These are phyloP conservation scores for Durusdinium trenchii DNA, from an alignment of 73 alveolate species.

Conservation along the genomic window DNA sequence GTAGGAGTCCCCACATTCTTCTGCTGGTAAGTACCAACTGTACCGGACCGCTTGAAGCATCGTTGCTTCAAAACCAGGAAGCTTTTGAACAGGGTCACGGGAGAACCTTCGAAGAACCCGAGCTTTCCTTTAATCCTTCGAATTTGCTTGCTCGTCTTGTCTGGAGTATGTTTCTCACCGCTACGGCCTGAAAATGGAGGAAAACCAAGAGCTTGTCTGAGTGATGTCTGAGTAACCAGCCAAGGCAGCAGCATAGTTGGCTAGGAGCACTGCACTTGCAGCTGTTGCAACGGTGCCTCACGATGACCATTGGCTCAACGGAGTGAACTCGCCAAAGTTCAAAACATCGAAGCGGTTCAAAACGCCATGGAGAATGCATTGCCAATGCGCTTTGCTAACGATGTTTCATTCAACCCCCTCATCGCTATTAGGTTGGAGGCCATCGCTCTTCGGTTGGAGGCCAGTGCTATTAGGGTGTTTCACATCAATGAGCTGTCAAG, in stretches of 20 bases:
- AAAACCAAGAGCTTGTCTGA: neutral
- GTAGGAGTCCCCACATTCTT: neutral
- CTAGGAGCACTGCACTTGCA: constrained; percentile 55
- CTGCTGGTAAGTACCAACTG: too few relatives aligned
- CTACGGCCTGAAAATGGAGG: neutral
- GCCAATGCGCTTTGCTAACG: neutral
- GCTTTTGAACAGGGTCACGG: too few relatives aligned
- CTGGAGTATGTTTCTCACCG: neutral
- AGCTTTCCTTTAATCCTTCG: too few relatives aligned
- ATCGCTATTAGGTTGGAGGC: neutral
- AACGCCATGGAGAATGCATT: neutral
- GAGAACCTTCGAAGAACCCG: too few relatives aligned
- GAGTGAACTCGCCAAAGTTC: neutral
- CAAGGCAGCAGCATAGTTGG: constrained; percentile 84
- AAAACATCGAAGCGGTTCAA: too few relatives aligned
- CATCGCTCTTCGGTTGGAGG: neutral
- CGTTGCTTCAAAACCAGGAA: too few relatives aligned
- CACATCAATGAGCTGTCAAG: too few relatives aligned
- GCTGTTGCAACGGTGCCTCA: constrained; percentile 86
- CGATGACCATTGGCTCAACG: neutral
- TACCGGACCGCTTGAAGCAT: too few relatives aligned
- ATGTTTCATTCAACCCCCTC: neutral
- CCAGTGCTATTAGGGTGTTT: neutral
- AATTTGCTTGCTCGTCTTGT: too few relatives aligned
- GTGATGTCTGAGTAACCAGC: neutral